phyloP scores from a whole-genome alignment of 495 filamentous ascomycete species.

The Hypoxylon intermedium region DNA sequence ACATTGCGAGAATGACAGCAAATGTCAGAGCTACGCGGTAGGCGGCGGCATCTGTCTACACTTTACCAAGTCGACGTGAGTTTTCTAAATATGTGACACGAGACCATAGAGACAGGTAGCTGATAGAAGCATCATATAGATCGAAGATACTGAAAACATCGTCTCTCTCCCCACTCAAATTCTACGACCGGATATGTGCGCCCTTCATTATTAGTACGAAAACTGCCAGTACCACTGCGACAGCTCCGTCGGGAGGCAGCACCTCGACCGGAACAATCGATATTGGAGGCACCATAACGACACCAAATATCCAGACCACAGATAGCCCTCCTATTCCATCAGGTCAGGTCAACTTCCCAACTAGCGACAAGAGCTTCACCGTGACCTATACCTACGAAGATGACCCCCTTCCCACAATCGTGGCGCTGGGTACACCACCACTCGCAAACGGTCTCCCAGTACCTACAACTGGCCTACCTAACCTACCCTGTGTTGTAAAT shows the following conservation, averaged over 20 bases:
- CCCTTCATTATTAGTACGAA: too few species aligned
- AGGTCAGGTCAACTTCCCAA: neutral
- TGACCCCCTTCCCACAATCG: neutral
- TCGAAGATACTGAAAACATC: neutral
- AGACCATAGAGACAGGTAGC: neutral
- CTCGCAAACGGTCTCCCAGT: neutral
- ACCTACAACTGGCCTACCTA: neutral
- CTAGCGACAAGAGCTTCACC: neutral
- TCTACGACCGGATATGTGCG: neutral
- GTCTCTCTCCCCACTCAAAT: neutral
- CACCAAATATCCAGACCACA: neutral
- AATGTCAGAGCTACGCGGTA: neutral
- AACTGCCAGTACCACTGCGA: too few species aligned
- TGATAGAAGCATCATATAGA: neutral
- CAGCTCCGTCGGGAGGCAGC: too few species aligned
- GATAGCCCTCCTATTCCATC: neutral
- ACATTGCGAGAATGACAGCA: neutral
- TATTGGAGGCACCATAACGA: neutral
- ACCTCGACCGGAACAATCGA: too few species aligned
- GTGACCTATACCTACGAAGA: neutral
- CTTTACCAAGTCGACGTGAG: neutral
- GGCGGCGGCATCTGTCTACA: neutral
- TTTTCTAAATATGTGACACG: neutral
- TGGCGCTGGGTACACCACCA: neutral
- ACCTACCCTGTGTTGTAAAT: neutral